A percentile compares a stretch with the other conserved stretches of the same genome.
These are phyloP conservation scores for Bremia lactucae DNA, from an alignment of 352 stramenopile genomes.

Conservation along the genomic window DNA sequence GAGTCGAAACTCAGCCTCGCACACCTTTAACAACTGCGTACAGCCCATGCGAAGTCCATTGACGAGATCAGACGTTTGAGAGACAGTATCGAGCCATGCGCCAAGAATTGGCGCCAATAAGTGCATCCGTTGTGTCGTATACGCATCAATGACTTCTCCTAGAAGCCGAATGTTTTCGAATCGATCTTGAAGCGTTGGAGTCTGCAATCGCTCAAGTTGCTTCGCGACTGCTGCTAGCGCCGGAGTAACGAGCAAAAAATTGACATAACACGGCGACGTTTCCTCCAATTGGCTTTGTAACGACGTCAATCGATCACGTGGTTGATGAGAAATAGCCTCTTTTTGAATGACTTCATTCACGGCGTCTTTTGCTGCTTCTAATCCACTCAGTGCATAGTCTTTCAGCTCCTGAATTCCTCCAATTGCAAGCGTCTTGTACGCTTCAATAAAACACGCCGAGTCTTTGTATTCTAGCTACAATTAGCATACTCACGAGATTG, in stretches of 20 bases:
- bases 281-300: conserved; percentile 39
- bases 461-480: conserved; percentile 68
- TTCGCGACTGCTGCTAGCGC: conserved; percentile 45
- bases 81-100: conserved; percentile 36
- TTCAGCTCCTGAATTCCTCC: conserved; percentile 55
- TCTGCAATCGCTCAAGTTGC: conserved; percentile 45
- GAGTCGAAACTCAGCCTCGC: conserved; percentile 60
- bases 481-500: too few species aligned
- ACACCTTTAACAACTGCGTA: conserved; percentile 55
- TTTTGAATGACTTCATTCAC: conserved; percentile 48
- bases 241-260: conserved; percentile 62
- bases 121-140: conserved; percentile 44
- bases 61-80: conserved; percentile 57
- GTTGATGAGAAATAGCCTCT: conserved; percentile 1
- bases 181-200: conserved; percentile 20
- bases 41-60: conserved; percentile 59
- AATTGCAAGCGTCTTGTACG: conserved; percentile 52
- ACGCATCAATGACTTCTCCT: conserved; percentile 42
- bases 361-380: conserved; percentile 60
- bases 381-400: conserved; percentile 54
- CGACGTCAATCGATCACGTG: conserved; percentile 6
- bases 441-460: conserved; percentile 57
- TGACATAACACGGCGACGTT: conserved; percentile 64
- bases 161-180: conserved; percentile 35
- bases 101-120: conserved; percentile 45